Conservation (phyloP, 768 basidiomycete genomes). For the Ephemerocybe angulata region DNA sequence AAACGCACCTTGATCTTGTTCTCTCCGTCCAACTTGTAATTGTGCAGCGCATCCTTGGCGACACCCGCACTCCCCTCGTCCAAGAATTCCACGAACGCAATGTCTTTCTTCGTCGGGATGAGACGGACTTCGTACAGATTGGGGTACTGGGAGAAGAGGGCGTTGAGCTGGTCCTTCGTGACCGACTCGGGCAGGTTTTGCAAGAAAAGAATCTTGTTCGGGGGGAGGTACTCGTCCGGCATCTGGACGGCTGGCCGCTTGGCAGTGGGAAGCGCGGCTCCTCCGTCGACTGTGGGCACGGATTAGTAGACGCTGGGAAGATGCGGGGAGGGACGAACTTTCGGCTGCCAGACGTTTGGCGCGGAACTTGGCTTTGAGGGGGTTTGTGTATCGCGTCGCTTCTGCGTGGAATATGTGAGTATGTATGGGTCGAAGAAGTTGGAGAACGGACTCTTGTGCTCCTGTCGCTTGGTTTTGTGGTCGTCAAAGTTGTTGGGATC, state of each 20-base stretch:
- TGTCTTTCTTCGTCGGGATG: conserved; percentile 95
- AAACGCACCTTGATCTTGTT: conserved; percentile 90
- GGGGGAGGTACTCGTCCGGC: conserved; percentile 99
- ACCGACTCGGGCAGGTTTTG: conserved; percentile 94
- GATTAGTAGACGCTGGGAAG: background rate
- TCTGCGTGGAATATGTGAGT: conserved; percentile 40
- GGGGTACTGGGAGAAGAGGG: conserved; percentile 93
- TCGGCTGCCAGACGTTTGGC: conserved; percentile 80
- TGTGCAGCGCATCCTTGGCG: conserved; percentile 95
- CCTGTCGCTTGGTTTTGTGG: conserved; percentile 70
- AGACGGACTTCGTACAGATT: conserved; percentile 97
- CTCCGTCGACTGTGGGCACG: conserved; percentile 59
- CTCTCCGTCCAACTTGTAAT: conserved; percentile 95
- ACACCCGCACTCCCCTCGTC: conserved; percentile 90
- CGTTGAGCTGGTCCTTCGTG: conserved; percentile 87
- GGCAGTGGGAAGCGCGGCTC: conserved; percentile 56
- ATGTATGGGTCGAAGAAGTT: background rate
- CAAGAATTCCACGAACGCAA: conserved; percentile 96
- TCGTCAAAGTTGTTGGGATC: conserved; percentile 65
- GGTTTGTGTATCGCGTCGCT: conserved; percentile 82
- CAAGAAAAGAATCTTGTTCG: conserved; percentile 97
- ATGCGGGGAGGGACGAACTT: conserved; percentile 41
- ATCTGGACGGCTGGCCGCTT: conserved; percentile 89
- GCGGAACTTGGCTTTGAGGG: conserved; percentile 80
- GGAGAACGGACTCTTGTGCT: conserved; percentile 76